Evolutionary conservation across 169 alveolate genomes (phyloP).

Genomic region (Plasmodium cynomolgi): DNA sequence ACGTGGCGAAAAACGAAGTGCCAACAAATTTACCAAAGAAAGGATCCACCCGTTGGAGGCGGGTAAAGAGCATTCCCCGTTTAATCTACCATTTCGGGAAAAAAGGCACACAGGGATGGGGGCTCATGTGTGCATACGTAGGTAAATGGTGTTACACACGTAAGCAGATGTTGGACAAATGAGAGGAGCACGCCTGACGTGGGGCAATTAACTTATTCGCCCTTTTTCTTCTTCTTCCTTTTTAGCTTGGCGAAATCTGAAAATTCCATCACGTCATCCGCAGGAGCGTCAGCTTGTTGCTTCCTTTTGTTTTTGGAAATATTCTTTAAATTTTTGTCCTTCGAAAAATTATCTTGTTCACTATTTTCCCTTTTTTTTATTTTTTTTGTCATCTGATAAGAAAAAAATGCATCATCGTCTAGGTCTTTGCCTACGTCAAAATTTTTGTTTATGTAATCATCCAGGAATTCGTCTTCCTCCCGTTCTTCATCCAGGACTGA

Average conservation of each 20-base stretch:
- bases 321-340: not conserved
- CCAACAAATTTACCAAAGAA: not conserved
- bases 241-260: conserved; percentile 36
- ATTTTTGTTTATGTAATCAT: conserved; percentile 44
- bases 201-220: not conserved
- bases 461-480: conserved; percentile 62
- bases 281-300: not conserved
- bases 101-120: not conserved
- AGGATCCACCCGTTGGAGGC: not conserved
- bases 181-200: not conserved
- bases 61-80: not conserved
- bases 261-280: conserved; percentile 23
- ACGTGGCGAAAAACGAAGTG: not conserved
- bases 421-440: conserved; percentile 43
- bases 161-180: not conserved
- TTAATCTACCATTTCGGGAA: not conserved
- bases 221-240: conserved; percentile 32
- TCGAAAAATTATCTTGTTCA: conserved; percentile 24
- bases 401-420: not conserved
- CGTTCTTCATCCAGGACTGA: conserved; percentile 56
- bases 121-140: not conserved
- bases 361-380: conserved; percentile 30
- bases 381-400: not conserved
- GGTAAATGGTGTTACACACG: not conserved
- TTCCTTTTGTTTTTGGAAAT: not conserved